Evolutionary conservation across 768 basidiomycete species (phyloP).

Genomic region (Collybia sordida): DNA sequence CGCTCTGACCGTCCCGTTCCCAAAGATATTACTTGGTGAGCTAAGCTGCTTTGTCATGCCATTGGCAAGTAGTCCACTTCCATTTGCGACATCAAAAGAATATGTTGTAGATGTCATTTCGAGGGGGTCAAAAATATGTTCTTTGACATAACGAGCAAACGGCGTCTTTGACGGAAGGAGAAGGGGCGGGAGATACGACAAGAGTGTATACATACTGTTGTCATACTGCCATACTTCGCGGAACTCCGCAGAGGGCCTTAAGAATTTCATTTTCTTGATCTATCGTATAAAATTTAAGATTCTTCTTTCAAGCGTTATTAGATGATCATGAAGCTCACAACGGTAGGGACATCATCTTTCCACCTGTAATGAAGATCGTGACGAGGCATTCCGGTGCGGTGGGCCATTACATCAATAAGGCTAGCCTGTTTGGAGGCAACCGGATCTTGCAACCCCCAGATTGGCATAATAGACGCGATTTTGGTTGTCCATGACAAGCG

Average conservation of each 20-base stretch:
- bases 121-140: slow-evolving; percentile 27
- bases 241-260: slow-evolving; percentile 29
- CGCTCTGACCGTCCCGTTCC: slow-evolving; percentile 16
- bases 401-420: slow-evolving; percentile 20
- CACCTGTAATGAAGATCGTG: slow-evolving; percentile 15
- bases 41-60: slow-evolving; percentile 18
- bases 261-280: slow-evolving; percentile 22
- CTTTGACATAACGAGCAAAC: slow-evolving; percentile 28
- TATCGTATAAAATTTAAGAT: neutral
- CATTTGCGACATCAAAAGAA: slow-evolving; percentile 24
- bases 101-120: slow-evolving; percentile 28
- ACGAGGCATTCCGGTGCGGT: slow-evolving; percentile 17
- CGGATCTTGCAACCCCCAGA: slow-evolving; percentile 22
- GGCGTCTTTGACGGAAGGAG: slow-evolving; percentile 22
- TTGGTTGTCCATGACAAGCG: slow-evolving; percentile 25
- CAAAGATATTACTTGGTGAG: slow-evolving; percentile 18
- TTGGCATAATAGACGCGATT: slow-evolving; percentile 21
- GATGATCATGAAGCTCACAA: slow-evolving; percentile 7
- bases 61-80: slow-evolving; percentile 24
- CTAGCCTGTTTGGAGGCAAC: slow-evolving; percentile 19
- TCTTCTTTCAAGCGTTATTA: too few relatives aligned
- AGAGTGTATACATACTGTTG: slow-evolving; percentile 26
- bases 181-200: slow-evolving; percentile 27
- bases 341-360: slow-evolving; percentile 7
- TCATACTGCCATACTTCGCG: slow-evolving; percentile 26